phyloP scores from a whole-genome alignment of 2,329 filamentous ascomycete genomes.

The Penicillium sp. region DNA sequence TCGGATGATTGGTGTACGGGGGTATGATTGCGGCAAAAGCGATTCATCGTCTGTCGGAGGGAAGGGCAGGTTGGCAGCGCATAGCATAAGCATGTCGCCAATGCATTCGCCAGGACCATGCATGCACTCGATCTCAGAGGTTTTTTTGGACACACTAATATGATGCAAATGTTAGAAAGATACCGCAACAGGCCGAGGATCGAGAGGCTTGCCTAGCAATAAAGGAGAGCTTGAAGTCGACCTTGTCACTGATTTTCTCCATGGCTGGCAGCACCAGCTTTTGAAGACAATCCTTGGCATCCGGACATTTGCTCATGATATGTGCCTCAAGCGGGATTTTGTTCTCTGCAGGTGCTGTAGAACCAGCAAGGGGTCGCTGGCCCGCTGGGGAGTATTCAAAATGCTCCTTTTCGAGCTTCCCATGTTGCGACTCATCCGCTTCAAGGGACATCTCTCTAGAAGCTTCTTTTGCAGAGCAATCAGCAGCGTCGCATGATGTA shows the following conservation, averaged over 20 bases:
- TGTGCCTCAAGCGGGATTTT: conserved; percentile 83
- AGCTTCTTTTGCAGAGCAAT: not conserved
- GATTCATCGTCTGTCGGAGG: conserved; percentile 27
- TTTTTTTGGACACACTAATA: conserved; percentile 62
- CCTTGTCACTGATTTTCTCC: conserved; percentile 77
- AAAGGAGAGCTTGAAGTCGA: conserved; percentile 87
- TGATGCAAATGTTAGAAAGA: conserved; percentile 6
- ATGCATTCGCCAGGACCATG: conserved; percentile 90
- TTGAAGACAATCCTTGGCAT: conserved; percentile 80
- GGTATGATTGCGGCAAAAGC: conserved; percentile 54
- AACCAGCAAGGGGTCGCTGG: not conserved
- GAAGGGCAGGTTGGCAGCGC: conserved; percentile 69
- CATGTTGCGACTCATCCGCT: not conserved
- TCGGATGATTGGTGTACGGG: conserved; percentile 71
- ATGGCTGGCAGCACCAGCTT: conserved; percentile 83
- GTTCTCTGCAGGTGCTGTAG: conserved; percentile 1
- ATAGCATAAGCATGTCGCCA: conserved; percentile 92
- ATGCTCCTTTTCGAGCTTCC: not conserved
- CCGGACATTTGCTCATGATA: conserved; percentile 97
- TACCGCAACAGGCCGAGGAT: not conserved
- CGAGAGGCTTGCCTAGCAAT: conserved; percentile 69
- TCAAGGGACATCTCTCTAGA: not conserved
- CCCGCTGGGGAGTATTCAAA: not conserved
- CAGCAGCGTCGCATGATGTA: not conserved
- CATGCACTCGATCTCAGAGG: conserved; percentile 83